These are phyloP conservation scores for Luffa aegyptiaca DNA, from an alignment of 306 rosid genomes.

Conservation along the genomic window DNA sequence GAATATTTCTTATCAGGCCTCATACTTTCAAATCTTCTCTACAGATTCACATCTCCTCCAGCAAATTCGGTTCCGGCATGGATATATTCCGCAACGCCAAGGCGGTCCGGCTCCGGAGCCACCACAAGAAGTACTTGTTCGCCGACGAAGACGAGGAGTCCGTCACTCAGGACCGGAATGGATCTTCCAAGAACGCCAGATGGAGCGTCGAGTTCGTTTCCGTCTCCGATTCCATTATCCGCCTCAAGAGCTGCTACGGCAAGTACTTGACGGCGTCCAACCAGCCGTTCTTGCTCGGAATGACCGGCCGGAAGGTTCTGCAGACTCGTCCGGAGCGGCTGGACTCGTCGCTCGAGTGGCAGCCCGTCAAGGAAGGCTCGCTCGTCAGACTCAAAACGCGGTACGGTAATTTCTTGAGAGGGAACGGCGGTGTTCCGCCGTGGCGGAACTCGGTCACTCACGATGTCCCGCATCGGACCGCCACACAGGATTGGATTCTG, in stretches of 20 bases:
- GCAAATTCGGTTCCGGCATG: slow-evolving; percentile 31
- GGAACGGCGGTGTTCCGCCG: slow-evolving; percentile 55
- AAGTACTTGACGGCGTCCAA: slow-evolving; percentile 53
- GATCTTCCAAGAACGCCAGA: slow-evolving; percentile 35
- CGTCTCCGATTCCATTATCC: slow-evolving; percentile 20
- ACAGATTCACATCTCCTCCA: slow-evolving; percentile 22
- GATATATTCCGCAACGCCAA: slow-evolving; percentile 41
- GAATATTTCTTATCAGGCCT: not conserved
- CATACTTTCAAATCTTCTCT: not conserved
- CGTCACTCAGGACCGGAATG: slow-evolving; percentile 37
- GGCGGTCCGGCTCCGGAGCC: slow-evolving; percentile 45
- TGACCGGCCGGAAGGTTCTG: slow-evolving; percentile 51
- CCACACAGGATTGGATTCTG: slow-evolving; percentile 41
- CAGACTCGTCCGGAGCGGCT: slow-evolving; percentile 27
- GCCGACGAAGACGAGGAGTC: slow-evolving; percentile 60
- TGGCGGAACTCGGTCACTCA: slow-evolving; percentile 68
- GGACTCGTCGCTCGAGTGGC: slow-evolving; percentile 56
- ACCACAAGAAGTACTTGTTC: slow-evolving; percentile 34
- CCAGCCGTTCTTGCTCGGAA: slow-evolving; percentile 34
- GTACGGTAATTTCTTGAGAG: slow-evolving; percentile 49
- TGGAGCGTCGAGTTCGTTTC: slow-evolving; percentile 46
- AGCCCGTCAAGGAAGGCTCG: slow-evolving; percentile 33
- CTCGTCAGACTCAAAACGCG: slow-evolving; percentile 34
- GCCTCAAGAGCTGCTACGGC: slow-evolving; percentile 50
- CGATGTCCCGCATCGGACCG: slow-evolving; percentile 42